phyloP scores from a whole-genome alignment of 2,329 filamentous ascomycete species.

The Nemania sp. region DNA sequence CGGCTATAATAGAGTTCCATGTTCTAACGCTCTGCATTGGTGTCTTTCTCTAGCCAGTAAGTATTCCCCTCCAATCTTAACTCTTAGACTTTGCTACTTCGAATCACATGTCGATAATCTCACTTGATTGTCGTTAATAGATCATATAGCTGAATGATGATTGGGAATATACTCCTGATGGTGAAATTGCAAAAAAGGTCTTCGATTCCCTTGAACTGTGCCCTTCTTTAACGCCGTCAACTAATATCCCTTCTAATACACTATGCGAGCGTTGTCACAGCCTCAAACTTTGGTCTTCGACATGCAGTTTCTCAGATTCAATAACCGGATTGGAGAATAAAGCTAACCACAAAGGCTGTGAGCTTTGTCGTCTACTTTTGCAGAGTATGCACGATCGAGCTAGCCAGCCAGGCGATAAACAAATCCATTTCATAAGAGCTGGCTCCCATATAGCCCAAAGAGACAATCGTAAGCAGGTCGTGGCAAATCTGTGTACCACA shows the following conservation, averaged over 20 bases:
- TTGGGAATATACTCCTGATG: not conserved
- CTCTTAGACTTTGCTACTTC: too few species aligned
- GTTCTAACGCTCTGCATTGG: not conserved
- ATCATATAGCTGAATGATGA: not conserved
- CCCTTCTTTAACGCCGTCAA: not conserved
- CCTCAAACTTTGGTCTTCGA: conserved; percentile 1
- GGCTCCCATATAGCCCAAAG: not conserved
- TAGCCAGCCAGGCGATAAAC: not conserved
- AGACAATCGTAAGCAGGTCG: not conserved
- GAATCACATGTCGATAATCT: not conserved
- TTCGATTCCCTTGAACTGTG: not conserved
- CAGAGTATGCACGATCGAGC: not conserved
- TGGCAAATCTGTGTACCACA: not conserved
- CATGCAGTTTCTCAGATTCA: conserved; percentile 7
- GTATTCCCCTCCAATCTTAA: not conserved
- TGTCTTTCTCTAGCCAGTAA: conserved; percentile 3
- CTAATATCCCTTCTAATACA: not conserved
- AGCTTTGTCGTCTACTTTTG: conserved; percentile 1
- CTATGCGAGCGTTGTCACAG: not conserved
- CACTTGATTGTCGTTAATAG: not conserved
- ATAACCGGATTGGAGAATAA: not conserved
- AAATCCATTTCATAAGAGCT: conserved; percentile 4
- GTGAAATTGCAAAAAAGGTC: not conserved
- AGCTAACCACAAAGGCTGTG: not conserved
- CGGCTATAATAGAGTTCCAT: not conserved